Percentiles rank a stretch among this genome's conserved stretches.
Evolutionary conservation across 495 filamentous ascomycete genomes (phyloP).

Genomic region (Cercophora sp.): DNA sequence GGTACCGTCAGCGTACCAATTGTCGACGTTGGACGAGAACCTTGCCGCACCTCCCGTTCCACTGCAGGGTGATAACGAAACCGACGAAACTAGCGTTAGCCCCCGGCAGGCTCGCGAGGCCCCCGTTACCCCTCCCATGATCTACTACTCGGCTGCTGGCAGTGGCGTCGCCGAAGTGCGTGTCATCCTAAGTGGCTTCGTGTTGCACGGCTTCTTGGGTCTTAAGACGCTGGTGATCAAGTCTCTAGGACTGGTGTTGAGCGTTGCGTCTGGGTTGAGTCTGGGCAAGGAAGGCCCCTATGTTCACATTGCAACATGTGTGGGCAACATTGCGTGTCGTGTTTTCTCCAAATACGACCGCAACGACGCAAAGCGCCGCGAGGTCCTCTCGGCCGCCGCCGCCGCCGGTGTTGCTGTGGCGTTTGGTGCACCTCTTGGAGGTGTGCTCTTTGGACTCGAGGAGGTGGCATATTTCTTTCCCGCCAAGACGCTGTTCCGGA

Average conservation of each 20-base stretch:
- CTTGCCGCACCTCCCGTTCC: slow-evolving; percentile 45
- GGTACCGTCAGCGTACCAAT: slow-evolving; percentile 78
- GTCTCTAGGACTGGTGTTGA: slow-evolving; percentile 75
- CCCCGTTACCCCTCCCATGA: slow-evolving; percentile 60
- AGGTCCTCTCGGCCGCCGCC: slow-evolving; percentile 88
- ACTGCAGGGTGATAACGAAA: slow-evolving; percentile 35
- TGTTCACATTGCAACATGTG: slow-evolving; percentile 93
- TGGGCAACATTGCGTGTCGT: slow-evolving; percentile 93
- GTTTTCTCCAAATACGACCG: slow-evolving; percentile 88
- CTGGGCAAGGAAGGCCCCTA: slow-evolving; percentile 96
- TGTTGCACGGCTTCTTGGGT: slow-evolving; percentile 92
- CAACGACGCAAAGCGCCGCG: slow-evolving; percentile 84
- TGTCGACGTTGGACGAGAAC: slow-evolving; percentile 84
- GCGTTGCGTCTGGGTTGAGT: slow-evolving; percentile 87
- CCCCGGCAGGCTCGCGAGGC: slow-evolving; percentile 24
- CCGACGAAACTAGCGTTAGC: slow-evolving; percentile 35
- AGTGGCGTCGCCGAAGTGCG: slow-evolving; percentile 97
- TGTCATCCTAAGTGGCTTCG: slow-evolving; percentile 95
- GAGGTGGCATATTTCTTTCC: slow-evolving; percentile 98
- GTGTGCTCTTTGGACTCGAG: slow-evolving; percentile 90
- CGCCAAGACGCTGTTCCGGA: slow-evolving; percentile 95
- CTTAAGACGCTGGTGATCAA: slow-evolving; percentile 86
- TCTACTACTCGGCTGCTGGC: slow-evolving; percentile 93
- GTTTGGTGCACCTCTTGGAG: slow-evolving; percentile 89
- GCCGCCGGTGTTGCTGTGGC: slow-evolving; percentile 92